Evolutionary conservation across 2,329 filamentous ascomycete genomes (phyloP), one percentile per base, ranked within the genome.

Genomic region (Pseudonectria buxi): DNA sequence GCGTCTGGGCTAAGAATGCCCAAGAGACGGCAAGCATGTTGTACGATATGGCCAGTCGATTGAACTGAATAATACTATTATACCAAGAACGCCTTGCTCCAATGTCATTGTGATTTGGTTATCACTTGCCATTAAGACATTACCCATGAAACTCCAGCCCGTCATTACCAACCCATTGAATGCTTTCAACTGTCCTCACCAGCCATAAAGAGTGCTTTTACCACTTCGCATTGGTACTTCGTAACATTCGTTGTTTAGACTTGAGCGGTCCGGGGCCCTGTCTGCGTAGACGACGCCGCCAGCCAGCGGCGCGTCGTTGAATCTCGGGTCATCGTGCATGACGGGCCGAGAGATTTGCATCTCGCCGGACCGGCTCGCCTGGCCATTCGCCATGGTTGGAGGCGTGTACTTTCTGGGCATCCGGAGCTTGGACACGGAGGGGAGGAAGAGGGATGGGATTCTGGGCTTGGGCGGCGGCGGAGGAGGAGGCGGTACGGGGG

Each of bases 1-100:
- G 26, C 71, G 81, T 32, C 62, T 86, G 10, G 81, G 81, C 25
- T 69, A 59, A 61, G 16, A 46, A 6, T 4, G 2, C 22, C 3
- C 6, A 3, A 16, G 0, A 24, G 0, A 3, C 2, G 7, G 22
- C 6, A 18, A 26, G 22, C 36, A 6, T 25, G 37, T n/a, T 32
- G 32, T 26, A 44, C 34, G 24, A 13, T 24, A 24, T 30, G n/a
- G n/a, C n/a, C 10, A 30, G n/a, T 24, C 28, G 13, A n/a, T 40
- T 33, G 12, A 24, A 28, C 39, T 26, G 15, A 25, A 33, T 12
- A 33, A 26, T 15, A 24, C 26, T 18, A 28, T 31, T 30, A 28
- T 13, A 28, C 30, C 38, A 35, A 28, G 16, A 49, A 49, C 46
- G 46, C 46, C 46, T 33, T 24, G 40, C 43, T 47, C 14, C 22